Conservation (phyloP, 306 rosid species). For the Hippophae rhamnoides region DNA sequence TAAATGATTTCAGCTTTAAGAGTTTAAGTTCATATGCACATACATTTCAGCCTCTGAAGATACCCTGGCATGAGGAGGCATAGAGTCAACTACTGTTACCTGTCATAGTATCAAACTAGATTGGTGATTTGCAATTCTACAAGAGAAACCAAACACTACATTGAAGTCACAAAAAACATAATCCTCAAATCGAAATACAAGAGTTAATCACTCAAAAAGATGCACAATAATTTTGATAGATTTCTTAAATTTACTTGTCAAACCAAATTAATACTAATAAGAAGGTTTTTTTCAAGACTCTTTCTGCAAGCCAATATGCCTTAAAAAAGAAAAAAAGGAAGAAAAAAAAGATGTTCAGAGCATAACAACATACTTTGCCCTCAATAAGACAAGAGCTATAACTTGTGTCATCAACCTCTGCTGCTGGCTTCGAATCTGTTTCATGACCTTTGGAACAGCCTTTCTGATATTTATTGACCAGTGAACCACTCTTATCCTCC, state of each 20-base stretch:
- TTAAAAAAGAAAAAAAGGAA: too few species aligned
- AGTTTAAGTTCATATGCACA: conserved; percentile 19
- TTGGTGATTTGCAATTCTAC: neutral
- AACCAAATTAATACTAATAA: too few species aligned
- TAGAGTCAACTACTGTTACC: conserved; percentile 24
- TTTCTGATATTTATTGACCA: conserved; percentile 25
- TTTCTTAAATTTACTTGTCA: neutral
- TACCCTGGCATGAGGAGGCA: conserved; percentile 17
- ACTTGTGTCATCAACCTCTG: conserved; percentile 24
- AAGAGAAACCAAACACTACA: neutral
- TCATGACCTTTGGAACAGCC: conserved; percentile 21
- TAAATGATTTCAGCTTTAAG: conserved; percentile 2
- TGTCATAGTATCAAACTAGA: conserved; percentile 25
- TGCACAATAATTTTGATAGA: neutral
- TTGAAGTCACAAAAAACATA: neutral
- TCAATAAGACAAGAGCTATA: conserved; percentile 14
- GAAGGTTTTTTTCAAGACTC: too few species aligned
- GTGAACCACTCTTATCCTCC: conserved; percentile 25
- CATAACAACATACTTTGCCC: conserved; percentile 29
- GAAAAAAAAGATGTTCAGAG: too few species aligned
- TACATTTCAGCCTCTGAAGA: conserved; percentile 39
- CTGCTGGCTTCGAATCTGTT: conserved; percentile 30
- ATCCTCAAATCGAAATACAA: neutral
- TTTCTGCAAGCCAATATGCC: too few species aligned
- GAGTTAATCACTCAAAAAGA: neutral